A percentile compares a stretch with the other conserved stretches of the same genome.
Conservation (phyloP, 1,139 yeast genomes). For the Kluyveromyces sp. region DNA sequence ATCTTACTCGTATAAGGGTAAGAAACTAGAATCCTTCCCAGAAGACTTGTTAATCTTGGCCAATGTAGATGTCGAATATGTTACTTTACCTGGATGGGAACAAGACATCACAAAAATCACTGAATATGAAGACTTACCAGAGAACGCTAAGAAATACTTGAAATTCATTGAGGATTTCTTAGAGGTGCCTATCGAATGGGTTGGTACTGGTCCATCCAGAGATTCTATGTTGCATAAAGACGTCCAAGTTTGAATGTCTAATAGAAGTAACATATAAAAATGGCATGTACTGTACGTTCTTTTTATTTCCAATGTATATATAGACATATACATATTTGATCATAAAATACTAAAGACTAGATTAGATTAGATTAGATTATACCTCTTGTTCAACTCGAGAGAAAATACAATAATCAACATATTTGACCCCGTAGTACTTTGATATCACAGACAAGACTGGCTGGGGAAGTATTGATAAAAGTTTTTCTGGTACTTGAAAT, state of each 20-base stretch:
- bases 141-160: slow-evolving; percentile 77
- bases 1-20: slow-evolving; percentile 71
- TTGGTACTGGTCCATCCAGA: slow-evolving; percentile 98
- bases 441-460: slow-evolving; percentile 11
- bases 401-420: slow-evolving; percentile 26
- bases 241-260: not conserved
- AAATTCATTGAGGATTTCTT: slow-evolving; percentile 77
- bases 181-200: slow-evolving; percentile 86
- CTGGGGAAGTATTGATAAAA: slow-evolving; percentile 9
- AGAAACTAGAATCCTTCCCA: slow-evolving; percentile 74
- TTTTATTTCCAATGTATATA: too few relatives aligned
- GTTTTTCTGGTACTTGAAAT: slow-evolving; percentile 30
- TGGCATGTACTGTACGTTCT: too few relatives aligned
- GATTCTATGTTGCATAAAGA: slow-evolving; percentile 57
- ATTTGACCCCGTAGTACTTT: slow-evolving; percentile 16
- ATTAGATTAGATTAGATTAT: not conserved
- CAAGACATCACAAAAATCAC: slow-evolving; percentile 67
- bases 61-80: slow-evolving; percentile 85
- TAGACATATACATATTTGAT: too few relatives aligned
- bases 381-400: slow-evolving; percentile 10
- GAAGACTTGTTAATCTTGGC: slow-evolving; percentile 78
- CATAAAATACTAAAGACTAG: too few relatives aligned
- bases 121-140: slow-evolving; percentile 72
- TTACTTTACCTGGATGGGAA: slow-evolving; percentile 92
- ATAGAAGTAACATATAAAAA: too few relatives aligned